Evolutionary conservation across 441 rosid species (phyloP).

Genomic region (Arabidopsis lyrata): DNA sequence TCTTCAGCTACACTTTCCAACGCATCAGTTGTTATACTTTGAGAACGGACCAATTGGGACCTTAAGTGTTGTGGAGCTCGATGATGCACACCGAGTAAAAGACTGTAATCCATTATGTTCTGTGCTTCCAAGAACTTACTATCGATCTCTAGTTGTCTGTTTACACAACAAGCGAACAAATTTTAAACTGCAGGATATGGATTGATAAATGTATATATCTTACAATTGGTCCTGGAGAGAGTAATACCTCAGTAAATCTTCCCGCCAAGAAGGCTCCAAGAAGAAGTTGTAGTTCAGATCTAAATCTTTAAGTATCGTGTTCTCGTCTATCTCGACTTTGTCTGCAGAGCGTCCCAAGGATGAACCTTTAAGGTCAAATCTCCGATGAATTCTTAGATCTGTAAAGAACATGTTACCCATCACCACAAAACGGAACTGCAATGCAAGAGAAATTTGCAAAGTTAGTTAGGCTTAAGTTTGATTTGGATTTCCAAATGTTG

Average conservation of each 20-base stretch:
- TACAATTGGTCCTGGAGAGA: slow-evolving; percentile 24
- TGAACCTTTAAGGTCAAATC: slow-evolving; percentile 98
- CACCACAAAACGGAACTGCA: slow-evolving; percentile 98
- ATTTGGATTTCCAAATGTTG: slow-evolving; percentile 17
- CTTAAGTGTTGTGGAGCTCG: slow-evolving; percentile 95
- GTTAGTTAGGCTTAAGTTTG: slow-evolving; percentile 7
- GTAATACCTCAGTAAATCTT: slow-evolving; percentile 73
- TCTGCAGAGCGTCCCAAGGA: slow-evolving; percentile 90
- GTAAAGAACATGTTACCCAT: slow-evolving; percentile 99
- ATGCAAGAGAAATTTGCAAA: slow-evolving; percentile 43
- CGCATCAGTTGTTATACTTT: slow-evolving; percentile 60
- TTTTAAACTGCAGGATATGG: neutral
- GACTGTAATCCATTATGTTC: slow-evolving; percentile 98
- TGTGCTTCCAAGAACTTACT: slow-evolving; percentile 87
- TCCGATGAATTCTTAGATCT: slow-evolving; percentile 91
- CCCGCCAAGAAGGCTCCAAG: slow-evolving; percentile 94
- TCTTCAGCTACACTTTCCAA: slow-evolving; percentile 92
- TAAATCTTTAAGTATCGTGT: slow-evolving; percentile 94
- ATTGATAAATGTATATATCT: neutral
- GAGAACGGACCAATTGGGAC: slow-evolving; percentile 55
- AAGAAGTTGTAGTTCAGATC: slow-evolving; percentile 83
- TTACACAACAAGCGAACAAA: slow-evolving; percentile 27
- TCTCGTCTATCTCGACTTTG: slow-evolving; percentile 95
- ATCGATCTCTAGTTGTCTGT: slow-evolving; percentile 92
- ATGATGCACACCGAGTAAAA: slow-evolving; percentile 95